Conservation (phyloP, 768 basidiomycete species). For the Tephrocybe sp. region DNA sequence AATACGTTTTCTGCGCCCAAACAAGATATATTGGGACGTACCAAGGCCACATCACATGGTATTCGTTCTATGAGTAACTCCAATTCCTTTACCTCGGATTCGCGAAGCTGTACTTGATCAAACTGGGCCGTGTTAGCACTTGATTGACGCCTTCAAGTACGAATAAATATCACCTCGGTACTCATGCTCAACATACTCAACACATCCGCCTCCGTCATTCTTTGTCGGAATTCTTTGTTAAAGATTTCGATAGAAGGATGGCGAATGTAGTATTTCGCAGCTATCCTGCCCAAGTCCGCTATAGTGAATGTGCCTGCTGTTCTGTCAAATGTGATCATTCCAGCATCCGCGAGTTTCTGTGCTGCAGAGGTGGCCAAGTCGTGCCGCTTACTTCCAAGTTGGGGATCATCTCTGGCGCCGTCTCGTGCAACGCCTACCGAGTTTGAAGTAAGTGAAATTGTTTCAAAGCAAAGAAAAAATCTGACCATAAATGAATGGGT, state of each 20-base stretch:
- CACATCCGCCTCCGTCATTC: conserved; percentile 92
- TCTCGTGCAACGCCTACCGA: conserved; percentile 70
- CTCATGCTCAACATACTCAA: conserved; percentile 84
- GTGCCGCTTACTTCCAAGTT: conserved; percentile 65
- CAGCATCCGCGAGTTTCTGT: conserved; percentile 56
- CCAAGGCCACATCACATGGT: conserved; percentile 84
- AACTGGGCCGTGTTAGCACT: conserved; percentile 50
- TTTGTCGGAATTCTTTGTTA: conserved; percentile 69
- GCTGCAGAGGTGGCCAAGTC: conserved; percentile 69
- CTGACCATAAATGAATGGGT: conserved; percentile 82
- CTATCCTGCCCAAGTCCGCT: conserved; percentile 93
- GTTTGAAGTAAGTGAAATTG: conserved; percentile 7
- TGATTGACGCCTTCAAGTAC: not conserved
- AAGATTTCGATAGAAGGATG: conserved; percentile 85
- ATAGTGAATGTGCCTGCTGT: conserved; percentile 57
- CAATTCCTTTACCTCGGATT: conserved; percentile 84
- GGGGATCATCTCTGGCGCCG: conserved; percentile 64
- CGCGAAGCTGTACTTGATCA: conserved; percentile 90
- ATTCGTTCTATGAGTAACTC: conserved; percentile 61
- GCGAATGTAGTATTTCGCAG: conserved; percentile 94
- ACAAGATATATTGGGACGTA: conserved; percentile 22
- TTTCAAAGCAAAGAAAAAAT: conserved; percentile 4
- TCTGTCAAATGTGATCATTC: conserved; percentile 81
- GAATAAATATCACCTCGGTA: conserved; percentile 67
- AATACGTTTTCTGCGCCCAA: not conserved